Evolutionary conservation across 2,329 filamentous ascomycete species (phyloP).

Genomic region (Diaporthe sp.): DNA sequence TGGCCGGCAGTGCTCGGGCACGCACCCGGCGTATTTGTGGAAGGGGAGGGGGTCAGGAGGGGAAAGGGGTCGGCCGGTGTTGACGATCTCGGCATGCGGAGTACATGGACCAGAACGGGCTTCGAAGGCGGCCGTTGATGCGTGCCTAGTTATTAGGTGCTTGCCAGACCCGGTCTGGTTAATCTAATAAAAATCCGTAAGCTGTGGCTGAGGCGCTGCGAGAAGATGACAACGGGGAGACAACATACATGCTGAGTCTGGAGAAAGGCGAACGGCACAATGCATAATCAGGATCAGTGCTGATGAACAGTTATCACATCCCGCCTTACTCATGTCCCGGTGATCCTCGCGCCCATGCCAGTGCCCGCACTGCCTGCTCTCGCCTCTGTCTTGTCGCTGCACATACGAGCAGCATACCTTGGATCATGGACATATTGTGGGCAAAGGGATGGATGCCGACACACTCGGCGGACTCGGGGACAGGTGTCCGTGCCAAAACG

Average conservation of each 20-base stretch:
- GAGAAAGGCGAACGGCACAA: background rate
- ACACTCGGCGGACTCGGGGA: background rate
- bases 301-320: background rate
- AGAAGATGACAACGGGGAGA: background rate
- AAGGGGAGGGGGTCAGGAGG: background rate
- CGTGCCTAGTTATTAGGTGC: background rate
- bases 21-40: background rate
- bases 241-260: background rate
- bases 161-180: conserved; percentile 17
- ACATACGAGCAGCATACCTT: background rate
- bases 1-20: conserved; percentile 2
- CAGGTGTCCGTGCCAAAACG: background rate
- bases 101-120: conserved; percentile 16
- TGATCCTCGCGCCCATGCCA: conserved; percentile 9
- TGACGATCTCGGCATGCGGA: conserved; percentile 20
- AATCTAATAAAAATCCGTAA: conserved; percentile 15
- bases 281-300: conserved; percentile 7
- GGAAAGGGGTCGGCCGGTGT: conserved; percentile 14
- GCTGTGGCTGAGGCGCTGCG: conserved; percentile 20
- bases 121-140: conserved; percentile 9
- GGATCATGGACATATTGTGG: background rate
- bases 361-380: background rate
- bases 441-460: background rate
- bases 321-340: conserved; percentile 3
- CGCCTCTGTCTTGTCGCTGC: background rate